Percentiles rank a stretch among this genome's conserved stretches.
Evolutionary conservation across 768 basidiomycete genomes (phyloP).

Genomic region (Tremella fuciformis): DNA sequence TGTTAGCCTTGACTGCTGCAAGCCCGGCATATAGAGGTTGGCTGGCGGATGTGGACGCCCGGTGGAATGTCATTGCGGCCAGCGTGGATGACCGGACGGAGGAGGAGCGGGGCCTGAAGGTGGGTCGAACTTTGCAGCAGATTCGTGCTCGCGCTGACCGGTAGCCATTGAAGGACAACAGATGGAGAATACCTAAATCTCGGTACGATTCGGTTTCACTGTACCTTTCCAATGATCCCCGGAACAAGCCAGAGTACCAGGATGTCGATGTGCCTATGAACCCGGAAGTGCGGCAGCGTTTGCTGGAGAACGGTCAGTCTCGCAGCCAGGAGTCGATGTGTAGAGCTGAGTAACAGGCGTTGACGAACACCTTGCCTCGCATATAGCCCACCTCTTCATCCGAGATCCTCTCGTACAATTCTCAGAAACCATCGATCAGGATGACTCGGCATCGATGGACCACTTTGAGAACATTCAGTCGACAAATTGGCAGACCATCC

Average conservation of each 20-base stretch:
- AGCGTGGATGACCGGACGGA: constrained; percentile 95
- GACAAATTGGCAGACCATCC: constrained; percentile 98
- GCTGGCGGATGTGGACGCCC: constrained; percentile 92
- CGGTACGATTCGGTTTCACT: constrained; percentile 94
- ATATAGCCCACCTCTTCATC: constrained; percentile 93
- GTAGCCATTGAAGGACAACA: constrained; percentile 73
- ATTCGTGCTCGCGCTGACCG: neutral
- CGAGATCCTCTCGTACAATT: constrained; percentile 95
- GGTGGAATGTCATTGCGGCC: constrained; percentile 99
- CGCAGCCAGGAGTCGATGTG: neutral
- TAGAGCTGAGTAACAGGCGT: constrained; percentile 59
- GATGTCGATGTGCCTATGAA: constrained; percentile 81
- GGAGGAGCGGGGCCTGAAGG: constrained; percentile 88
- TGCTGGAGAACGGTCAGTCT: constrained; percentile 70
- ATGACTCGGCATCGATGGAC: constrained; percentile 80
- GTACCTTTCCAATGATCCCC: constrained; percentile 82
- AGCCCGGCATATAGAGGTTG: constrained; percentile 94
- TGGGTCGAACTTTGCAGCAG: constrained; percentile 38
- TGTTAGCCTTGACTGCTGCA: constrained; percentile 92
- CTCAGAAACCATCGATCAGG: constrained; percentile 87
- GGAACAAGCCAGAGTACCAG: constrained; percentile 90
- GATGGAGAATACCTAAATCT: constrained; percentile 86
- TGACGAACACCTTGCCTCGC: constrained; percentile 80
- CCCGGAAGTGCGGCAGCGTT: constrained; percentile 65
- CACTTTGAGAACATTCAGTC: constrained; percentile 99